Evolutionary conservation across 176 grass and related monocot species (phyloP), one percentile per base, ranked within the genome.

Genomic region (Cenchrus americanus): DNA sequence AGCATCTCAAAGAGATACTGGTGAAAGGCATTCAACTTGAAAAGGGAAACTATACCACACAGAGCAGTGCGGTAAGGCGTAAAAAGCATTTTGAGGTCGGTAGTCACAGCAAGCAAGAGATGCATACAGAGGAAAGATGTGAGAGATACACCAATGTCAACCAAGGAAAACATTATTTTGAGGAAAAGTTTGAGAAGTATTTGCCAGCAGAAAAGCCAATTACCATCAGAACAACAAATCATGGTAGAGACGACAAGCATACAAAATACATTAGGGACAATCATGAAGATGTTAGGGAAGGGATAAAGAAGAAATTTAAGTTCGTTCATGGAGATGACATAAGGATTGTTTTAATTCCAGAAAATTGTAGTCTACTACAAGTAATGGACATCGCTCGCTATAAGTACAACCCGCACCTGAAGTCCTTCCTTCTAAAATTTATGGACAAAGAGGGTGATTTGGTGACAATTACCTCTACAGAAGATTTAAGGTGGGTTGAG

Each of bases 401-500:
- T 2, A 96, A 93, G 87, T 96, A 93, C 76, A 89, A 27, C 71
- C 91, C 91, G 2, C 75, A 85, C 53, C 72, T 89, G 47, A 96
- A 96, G 54, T 57, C 88, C 7, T 53, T 87, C 49, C 88, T 91
- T 66, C 76, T 93, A 30, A 96, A 96, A 47, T 93, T 91, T 17
- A 93, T 79, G 76, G 94, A 96, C 46, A 87, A 50, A 79, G 91
- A 96, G 73, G 94, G 88, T 67, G 94, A 96, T 44, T 73, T 98
- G 77, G 93, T 95, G 66, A 98, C 96, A 30, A 95, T 98, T 82
- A 95, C 96, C 13, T 83, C 93, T 43, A 64, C 87, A 0, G 85
- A 98, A 77, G 96, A 98, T 59, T 71, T 98, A 27, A 85, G 79
- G 51, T 98, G 90, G 89, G 96, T 92, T 5, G 91, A 91, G 77